Evolutionary conservation across 371 early-diverging fungal genomes (phyloP).

Genomic region (Mucor piriformis): DNA sequence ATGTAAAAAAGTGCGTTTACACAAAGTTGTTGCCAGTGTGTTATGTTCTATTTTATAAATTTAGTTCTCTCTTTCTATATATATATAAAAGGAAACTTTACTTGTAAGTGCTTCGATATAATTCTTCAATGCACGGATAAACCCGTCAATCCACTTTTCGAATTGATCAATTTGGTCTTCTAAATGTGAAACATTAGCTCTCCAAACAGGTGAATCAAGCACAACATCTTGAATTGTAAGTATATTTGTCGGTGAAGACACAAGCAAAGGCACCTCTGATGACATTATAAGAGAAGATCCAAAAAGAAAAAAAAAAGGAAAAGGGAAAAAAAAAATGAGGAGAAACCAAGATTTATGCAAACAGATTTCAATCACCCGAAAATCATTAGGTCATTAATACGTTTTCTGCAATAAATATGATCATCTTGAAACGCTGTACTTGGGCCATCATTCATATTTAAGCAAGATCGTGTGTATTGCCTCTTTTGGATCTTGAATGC

Average conservation of each 20-base stretch:
- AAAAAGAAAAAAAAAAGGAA: not conserved
- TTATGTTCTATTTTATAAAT: slow-evolving; percentile 33
- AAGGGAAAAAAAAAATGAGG: not conserved
- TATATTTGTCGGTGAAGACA: slow-evolving; percentile 26
- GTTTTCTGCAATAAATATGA: not conserved
- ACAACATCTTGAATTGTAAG: slow-evolving; percentile 53
- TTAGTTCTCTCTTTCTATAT: not conserved
- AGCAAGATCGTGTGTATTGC: no score
- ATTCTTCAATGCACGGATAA: slow-evolving; percentile 42
- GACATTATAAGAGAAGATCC: not conserved
- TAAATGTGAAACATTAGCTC: slow-evolving; percentile 62
- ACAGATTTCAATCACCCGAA: not conserved
- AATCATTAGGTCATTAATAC: not conserved
- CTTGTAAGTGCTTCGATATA: slow-evolving; percentile 51
- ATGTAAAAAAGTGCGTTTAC: slow-evolving; percentile 34
- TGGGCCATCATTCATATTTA: not conserved
- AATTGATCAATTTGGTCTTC: slow-evolving; percentile 73
- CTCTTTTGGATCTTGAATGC: no score
- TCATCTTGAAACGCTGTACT: not conserved
- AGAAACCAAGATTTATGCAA: not conserved
- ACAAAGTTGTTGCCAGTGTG: slow-evolving; percentile 34
- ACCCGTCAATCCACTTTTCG: slow-evolving; percentile 63
- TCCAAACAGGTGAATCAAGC: slow-evolving; percentile 69
- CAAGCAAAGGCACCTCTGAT: slow-evolving; percentile 5
- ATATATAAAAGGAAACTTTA: slow-evolving; percentile 16